phyloP scores from a whole-genome alignment of 1,139 yeast genomes.

The Kurtzmaniella quercitrusa region DNA sequence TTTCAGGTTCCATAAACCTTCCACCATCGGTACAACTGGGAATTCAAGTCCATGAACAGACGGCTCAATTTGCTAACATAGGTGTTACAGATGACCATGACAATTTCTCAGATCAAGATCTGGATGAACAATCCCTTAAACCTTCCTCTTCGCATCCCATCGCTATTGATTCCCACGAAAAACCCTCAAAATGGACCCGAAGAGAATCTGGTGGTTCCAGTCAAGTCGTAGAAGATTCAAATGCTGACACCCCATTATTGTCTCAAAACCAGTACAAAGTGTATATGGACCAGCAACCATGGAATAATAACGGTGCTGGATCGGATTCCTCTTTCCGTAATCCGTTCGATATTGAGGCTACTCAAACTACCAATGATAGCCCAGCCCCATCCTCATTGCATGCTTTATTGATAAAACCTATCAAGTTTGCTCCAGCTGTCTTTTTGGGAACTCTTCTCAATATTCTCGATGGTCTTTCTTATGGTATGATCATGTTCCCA shows the following conservation, averaged over 20 bases:
- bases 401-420: constrained; percentile 30
- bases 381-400: constrained; percentile 14
- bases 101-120: background rate
- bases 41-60: constrained; percentile 55
- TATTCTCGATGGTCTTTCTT: constrained; percentile 87
- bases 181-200: background rate
- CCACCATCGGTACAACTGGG: constrained; percentile 46
- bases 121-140: background rate
- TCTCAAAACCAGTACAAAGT: constrained; percentile 5
- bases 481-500: constrained; percentile 97
- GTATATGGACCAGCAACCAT: constrained; percentile 6
- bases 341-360: constrained; percentile 5
- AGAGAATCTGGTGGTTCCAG: background rate
- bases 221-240: background rate
- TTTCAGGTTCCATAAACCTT: constrained; percentile 19
- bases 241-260: constrained; percentile 5
- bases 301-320: background rate
- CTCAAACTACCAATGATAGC: background rate
- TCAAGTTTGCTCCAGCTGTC: constrained; percentile 68
- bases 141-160: constrained; percentile 22
- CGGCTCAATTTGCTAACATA: constrained; percentile 59
- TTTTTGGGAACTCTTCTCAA: constrained; percentile 79
- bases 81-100: constrained; percentile 48
- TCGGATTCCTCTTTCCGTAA: constrained; percentile 2
- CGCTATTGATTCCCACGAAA: constrained; percentile 13